These are phyloP conservation scores for Mycosphaerelloides madeirae DNA, from an alignment of 2,329 filamentous ascomycete genomes.

Conservation along the genomic window DNA sequence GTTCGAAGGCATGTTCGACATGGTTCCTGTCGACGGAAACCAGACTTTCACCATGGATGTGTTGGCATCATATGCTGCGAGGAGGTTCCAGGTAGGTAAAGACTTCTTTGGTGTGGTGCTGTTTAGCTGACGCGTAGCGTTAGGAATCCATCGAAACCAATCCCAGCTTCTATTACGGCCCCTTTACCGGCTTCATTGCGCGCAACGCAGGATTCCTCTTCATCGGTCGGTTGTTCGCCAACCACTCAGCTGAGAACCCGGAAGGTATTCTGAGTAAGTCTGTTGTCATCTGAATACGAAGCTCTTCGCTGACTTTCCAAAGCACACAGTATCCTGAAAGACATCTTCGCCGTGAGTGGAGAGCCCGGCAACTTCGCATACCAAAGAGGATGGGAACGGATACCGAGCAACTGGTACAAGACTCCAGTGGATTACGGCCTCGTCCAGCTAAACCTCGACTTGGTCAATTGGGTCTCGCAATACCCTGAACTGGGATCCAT, in stretches of 20 bases:
- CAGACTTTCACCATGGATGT: conserved; percentile 27
- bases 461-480: conserved; percentile 16
- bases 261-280: conserved; percentile 30
- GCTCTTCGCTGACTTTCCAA: neutral
- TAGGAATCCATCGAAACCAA: conserved; percentile 25
- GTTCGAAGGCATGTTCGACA: conserved; percentile 46
- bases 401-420: conserved; percentile 22
- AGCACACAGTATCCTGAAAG: conserved; percentile 22
- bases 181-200: conserved; percentile 26
- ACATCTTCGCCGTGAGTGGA: conserved; percentile 21
- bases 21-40: conserved; percentile 18
- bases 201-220: conserved; percentile 25
- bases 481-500: conserved; percentile 18
- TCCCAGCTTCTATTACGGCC: conserved; percentile 29
- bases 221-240: conserved; percentile 25
- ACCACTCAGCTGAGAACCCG: conserved; percentile 29
- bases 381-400: conserved; percentile 18
- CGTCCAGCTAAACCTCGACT: conserved; percentile 17
- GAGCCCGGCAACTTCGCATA: conserved; percentile 18
- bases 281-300: neutral
- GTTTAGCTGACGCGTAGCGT: too few relatives aligned
- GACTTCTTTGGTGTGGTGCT: too few relatives aligned
- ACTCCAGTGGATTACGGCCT: conserved; percentile 16
- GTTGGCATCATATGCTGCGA: conserved; percentile 27
- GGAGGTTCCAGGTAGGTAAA: conserved; percentile 24